These are phyloP conservation scores for Guadua angustifolia DNA, from an alignment of 176 grass and related monocot species.

Conservation along the genomic window DNA sequence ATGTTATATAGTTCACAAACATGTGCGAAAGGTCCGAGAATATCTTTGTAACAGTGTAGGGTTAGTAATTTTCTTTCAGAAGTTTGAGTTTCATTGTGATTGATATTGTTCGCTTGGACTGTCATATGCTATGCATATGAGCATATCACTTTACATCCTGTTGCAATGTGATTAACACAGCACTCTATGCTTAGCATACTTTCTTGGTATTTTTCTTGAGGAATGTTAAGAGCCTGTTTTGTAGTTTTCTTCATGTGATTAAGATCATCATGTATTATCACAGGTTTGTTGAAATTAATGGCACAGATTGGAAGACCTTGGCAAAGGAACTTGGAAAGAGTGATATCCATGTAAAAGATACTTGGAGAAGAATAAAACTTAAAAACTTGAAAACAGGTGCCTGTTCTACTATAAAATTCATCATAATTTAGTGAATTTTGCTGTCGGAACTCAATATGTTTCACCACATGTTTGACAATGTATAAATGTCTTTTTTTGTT, in stretches of 20 bases:
- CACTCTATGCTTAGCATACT: neutral
- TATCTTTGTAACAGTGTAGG: neutral
- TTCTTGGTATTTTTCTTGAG: conserved; percentile 31
- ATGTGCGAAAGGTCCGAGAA: neutral
- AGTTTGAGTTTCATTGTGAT: conserved; percentile 2
- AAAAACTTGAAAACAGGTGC: conserved; percentile 59
- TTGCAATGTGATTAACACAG: neutral
- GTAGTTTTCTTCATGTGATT: conserved; percentile 22
- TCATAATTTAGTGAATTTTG: conserved; percentile 20
- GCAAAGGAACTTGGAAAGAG: conserved; percentile 60
- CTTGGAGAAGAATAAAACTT: conserved; percentile 67
- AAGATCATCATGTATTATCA: conserved; percentile 27
- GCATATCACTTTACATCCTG: neutral
- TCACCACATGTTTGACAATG: neutral
- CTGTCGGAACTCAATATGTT: neutral
- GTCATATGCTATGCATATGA: neutral
- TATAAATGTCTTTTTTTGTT: conserved; percentile 12
- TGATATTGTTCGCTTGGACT: neutral
- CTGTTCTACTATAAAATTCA: conserved; percentile 9
- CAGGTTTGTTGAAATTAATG: conserved; percentile 63
- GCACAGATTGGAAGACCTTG: conserved; percentile 56
- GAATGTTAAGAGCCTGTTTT: conserved; percentile 17
- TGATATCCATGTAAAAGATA: conserved; percentile 71
- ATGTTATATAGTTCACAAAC: neutral
- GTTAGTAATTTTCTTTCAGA: conserved; percentile 2